Evolutionary conservation across 202 grass and related monocot genomes (phyloP), one percentile per base, ranked within the genome.

Genomic region (Carex arenaria): DNA sequence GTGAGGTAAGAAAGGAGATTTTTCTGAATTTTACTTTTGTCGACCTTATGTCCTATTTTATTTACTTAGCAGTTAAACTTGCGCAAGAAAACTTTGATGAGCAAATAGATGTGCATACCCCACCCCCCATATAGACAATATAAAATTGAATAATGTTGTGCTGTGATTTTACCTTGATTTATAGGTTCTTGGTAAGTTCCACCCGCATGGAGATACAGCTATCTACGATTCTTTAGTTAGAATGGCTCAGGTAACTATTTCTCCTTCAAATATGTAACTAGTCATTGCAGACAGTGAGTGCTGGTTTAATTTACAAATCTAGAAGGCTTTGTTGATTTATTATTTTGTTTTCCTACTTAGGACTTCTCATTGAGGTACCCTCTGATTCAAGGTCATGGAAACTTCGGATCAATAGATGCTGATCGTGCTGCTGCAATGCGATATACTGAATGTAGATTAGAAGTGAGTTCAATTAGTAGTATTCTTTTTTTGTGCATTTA

Each of bases 381-480:
- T 9, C 89, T 98, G 60, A 90, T 98, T 89, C 89, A 89, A 86
- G 95, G 95, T 64, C 95, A 98, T 86, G 95, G 95, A 86, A 98
- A 98, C 81, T 98, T 98, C 85, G 95, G 95, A 59, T 98, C 95
- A 79, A 86, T 98, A 79, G 95, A 98, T 90, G 92, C 92, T 55
- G 95, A 98, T 89, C 95, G 92, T 89, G 86, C 95, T 87, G 95
- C 95, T 61, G 95, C 95, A 78, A 98, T 98, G 95, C 82, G 95
- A 75, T 98, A 98, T 49, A 98, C 95, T 3, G 95, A 98, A 72
- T 98, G 95, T 85, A 94, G 92, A 86, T 90, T 98, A 85, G 91
- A 98, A 93, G 95, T 95, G 85, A 62, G 88, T 86, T 74, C 28
- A n/a, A 31, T 23, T 63, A 40, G 30, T 32, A 28, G 23, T 74